These are phyloP conservation scores for Mycena sp. DNA, from an alignment of 1,284 basidiomycete species.

Conservation along the genomic window DNA sequence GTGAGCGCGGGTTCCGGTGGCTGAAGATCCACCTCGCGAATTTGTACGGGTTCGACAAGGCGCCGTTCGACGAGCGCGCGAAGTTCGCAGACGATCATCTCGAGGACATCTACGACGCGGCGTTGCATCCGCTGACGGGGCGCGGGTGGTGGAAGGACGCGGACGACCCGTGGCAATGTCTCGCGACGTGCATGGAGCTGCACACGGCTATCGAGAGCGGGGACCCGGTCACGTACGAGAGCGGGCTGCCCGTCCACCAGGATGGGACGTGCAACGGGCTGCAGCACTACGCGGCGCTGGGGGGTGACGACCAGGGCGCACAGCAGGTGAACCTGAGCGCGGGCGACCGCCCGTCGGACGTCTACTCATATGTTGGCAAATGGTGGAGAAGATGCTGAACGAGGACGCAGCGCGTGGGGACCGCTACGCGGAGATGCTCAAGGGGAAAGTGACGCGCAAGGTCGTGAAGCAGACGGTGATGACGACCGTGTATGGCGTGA, in stretches of 20 bases:
- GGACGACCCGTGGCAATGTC: conserved; percentile 98
- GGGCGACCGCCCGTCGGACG: conserved; percentile 91
- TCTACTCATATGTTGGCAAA: conserved; percentile 95
- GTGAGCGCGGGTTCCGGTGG: conserved; percentile 65
- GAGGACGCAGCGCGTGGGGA: conserved; percentile 60
- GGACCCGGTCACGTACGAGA: conserved; percentile 79
- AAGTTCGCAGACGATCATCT: conserved; percentile 81
- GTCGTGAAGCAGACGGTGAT: conserved; percentile 99
- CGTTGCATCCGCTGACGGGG: conserved; percentile 80
- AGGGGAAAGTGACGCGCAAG: conserved; percentile 90
- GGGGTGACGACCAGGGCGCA: conserved; percentile 92
- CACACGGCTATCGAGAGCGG: conserved; percentile 78
- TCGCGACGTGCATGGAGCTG: conserved; percentile 92
- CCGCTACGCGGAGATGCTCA: conserved; percentile 70
- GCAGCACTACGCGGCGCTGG: conserved; percentile 98
- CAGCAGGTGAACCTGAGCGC: conserved; percentile 92
- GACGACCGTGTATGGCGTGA: conserved; percentile 99
- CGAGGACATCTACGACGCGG: conserved; percentile 86
- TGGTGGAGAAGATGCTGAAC: conserved; percentile 67
- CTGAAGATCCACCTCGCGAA: conserved; percentile 92
- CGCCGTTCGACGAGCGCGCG: conserved; percentile 91
- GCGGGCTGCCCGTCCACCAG: conserved; percentile 93
- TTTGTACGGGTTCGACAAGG: conserved; percentile 95
- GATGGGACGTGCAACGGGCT: conserved; percentile 99
- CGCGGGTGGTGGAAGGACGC: conserved; percentile 90